phyloP scores from a whole-genome alignment of 2,329 filamentous ascomycete species.

The Ceratocystis variospora region DNA sequence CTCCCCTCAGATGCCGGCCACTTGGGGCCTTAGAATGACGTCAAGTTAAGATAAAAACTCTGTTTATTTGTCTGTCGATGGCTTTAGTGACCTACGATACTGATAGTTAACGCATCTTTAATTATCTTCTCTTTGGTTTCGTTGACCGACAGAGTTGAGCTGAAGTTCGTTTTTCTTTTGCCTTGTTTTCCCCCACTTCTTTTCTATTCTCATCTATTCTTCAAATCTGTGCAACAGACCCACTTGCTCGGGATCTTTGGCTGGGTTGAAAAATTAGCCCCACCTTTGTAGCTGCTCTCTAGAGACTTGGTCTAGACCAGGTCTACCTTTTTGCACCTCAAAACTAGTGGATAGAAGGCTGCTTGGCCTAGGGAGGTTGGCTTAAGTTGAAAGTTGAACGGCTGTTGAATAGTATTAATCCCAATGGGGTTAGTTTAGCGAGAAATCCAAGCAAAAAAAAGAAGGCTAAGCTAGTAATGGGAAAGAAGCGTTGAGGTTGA shows the following conservation, averaged over 20 bases:
- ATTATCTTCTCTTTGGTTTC: no score
- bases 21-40: not conserved
- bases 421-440: slow-evolving; percentile 9
- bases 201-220: slow-evolving; percentile 2
- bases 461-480: slow-evolving; percentile 1
- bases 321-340: not conserved
- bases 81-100: no score
- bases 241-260: slow-evolving; percentile 10
- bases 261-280: not conserved
- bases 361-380: not conserved
- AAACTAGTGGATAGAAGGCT: not conserved
- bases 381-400: slow-evolving; percentile 7
- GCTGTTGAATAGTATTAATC: slow-evolving; percentile 9
- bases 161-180: not conserved
- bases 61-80: no score
- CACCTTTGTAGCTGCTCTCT: slow-evolving; percentile 7
- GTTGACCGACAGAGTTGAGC: not conserved
- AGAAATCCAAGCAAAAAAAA: not conserved
- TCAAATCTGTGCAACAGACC: slow-evolving; percentile 6
- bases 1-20: not conserved
- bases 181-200: not conserved
- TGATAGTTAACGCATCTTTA: no score
- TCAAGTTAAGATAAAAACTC: no score
- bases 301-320: slow-evolving; percentile 13
- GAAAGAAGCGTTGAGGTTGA: slow-evolving; percentile 19